Conservation (phyloP, 1,284 basidiomycete genomes). For the Pterulicium gracile region DNA sequence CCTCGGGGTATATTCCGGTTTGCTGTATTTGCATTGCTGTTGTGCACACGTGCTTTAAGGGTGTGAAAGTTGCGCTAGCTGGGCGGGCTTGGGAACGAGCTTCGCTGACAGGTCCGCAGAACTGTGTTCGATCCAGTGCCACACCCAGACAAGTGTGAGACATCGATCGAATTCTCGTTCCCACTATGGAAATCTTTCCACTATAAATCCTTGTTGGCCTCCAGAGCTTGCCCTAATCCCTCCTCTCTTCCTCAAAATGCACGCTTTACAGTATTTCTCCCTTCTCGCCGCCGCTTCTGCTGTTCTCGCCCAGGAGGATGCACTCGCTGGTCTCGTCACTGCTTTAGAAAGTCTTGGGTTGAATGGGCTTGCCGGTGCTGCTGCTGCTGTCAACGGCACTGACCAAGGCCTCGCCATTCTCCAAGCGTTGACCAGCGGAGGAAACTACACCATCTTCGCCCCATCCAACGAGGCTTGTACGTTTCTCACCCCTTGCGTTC, state of each 20-base stretch:
- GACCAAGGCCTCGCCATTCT: constrained; percentile 32
- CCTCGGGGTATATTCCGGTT: too few relatives aligned
- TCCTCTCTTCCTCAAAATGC: neutral
- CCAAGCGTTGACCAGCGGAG: constrained; percentile 23
- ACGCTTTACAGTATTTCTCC: constrained; percentile 3
- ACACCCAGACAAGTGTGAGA: too few relatives aligned
- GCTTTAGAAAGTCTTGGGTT: constrained; percentile 24
- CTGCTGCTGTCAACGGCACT: constrained; percentile 29
- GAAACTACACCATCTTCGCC: constrained; percentile 35
- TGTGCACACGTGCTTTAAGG: too few relatives aligned
- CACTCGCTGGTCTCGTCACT: constrained; percentile 21
- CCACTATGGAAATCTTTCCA: too few relatives aligned
- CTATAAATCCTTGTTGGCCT: too few relatives aligned
- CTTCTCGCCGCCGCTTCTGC: constrained; percentile 9
- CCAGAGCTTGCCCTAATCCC: constrained; percentile 1
- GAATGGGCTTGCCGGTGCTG: constrained; percentile 25
- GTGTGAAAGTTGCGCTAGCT: too few relatives aligned
- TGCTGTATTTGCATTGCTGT: too few relatives aligned
- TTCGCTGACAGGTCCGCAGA: too few relatives aligned
- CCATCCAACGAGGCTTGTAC: constrained; percentile 38
- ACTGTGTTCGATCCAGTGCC: too few relatives aligned
- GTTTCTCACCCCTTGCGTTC: constrained; percentile 10
- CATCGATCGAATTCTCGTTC: too few relatives aligned
- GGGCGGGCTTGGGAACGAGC: too few relatives aligned
- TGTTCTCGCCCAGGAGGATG: constrained; percentile 13